These are phyloP conservation scores for Naganishia vaughanmartiniae DNA, from an alignment of 768 basidiomycete species.

Conservation along the genomic window DNA sequence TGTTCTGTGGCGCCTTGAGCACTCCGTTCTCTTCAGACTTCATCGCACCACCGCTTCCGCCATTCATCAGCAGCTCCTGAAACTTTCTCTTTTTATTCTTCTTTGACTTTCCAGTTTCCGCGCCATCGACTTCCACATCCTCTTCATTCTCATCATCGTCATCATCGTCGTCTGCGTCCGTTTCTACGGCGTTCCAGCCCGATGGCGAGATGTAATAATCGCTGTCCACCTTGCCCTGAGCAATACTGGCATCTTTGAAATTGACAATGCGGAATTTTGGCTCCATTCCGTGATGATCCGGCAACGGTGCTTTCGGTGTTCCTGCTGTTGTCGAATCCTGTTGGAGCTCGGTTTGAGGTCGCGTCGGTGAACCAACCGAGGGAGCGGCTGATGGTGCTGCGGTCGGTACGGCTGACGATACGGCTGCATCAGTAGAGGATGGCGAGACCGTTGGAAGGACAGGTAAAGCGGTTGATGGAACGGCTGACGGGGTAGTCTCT, in stretches of 20 bases:
- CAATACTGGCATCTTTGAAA: constrained; percentile 27
- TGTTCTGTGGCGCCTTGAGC: neutral
- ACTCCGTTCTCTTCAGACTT: neutral
- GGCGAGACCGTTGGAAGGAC: neutral
- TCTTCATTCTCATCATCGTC: constrained; percentile 17
- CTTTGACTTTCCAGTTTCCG: neutral
- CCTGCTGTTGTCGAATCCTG: neutral
- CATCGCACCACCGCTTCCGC: neutral
- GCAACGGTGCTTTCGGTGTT: neutral
- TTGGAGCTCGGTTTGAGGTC: neutral
- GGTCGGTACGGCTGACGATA: neutral
- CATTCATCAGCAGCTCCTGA: neutral
- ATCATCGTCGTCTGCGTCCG: neutral
- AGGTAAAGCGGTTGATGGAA: neutral
- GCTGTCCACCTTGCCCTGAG: constrained; percentile 14
- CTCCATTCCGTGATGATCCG: neutral
- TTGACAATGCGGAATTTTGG: constrained; percentile 22
- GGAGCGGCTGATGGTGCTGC: neutral
- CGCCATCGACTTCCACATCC: neutral
- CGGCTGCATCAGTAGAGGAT: neutral
- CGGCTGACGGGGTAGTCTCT: neutral
- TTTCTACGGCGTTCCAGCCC: neutral
- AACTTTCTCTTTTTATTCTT: constrained; percentile 22
- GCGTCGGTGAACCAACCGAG: neutral
- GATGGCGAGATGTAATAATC: constrained; percentile 21